These are phyloP conservation scores for Neonectria sp. DNA, from an alignment of 2,329 filamentous ascomycete species.

Conservation along the genomic window DNA sequence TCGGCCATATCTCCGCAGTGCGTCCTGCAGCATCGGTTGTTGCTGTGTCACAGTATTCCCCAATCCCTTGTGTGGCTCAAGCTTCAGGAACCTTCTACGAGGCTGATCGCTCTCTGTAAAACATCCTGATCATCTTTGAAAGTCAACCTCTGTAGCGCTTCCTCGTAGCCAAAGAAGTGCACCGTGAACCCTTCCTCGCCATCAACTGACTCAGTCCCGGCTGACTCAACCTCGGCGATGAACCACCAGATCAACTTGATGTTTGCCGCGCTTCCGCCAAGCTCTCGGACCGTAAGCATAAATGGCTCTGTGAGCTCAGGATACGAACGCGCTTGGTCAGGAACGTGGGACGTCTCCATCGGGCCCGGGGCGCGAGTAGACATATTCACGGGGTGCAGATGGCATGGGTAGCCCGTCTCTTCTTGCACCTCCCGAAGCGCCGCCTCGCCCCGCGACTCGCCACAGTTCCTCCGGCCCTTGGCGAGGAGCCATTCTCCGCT, in stretches of 20 bases:
- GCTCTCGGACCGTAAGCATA: constrained; percentile 23
- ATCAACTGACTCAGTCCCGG: no score
- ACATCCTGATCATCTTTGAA: constrained; percentile 23
- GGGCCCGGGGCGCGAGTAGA: constrained; percentile 28
- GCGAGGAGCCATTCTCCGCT: constrained; percentile 34
- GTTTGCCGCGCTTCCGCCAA: not conserved
- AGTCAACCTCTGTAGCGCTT: constrained; percentile 20
- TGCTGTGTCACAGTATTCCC: not conserved
- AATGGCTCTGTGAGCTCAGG: constrained; percentile 31
- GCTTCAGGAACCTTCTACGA: constrained; percentile 8
- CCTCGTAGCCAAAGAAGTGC: constrained; percentile 24
- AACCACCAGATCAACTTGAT: constrained; percentile 34
- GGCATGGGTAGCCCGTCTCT: constrained; percentile 33
- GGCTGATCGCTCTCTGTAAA: constrained; percentile 21
- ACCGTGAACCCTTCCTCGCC: constrained; percentile 19
- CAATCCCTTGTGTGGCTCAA: not conserved
- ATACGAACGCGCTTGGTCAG: constrained; percentile 39
- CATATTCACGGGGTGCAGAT: constrained; percentile 24
- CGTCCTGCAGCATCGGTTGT: constrained; percentile 12
- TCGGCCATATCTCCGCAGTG: not conserved
- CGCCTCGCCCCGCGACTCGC: constrained; percentile 26
- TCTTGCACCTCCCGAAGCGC: constrained; percentile 33
- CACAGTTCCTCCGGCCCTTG: constrained; percentile 36
- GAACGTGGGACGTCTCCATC: constrained; percentile 15
- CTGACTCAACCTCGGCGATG: constrained; percentile 14